These are phyloP conservation scores for Panaeolus cyanescens DNA, from an alignment of 768 basidiomycete species.

Conservation along the genomic window DNA sequence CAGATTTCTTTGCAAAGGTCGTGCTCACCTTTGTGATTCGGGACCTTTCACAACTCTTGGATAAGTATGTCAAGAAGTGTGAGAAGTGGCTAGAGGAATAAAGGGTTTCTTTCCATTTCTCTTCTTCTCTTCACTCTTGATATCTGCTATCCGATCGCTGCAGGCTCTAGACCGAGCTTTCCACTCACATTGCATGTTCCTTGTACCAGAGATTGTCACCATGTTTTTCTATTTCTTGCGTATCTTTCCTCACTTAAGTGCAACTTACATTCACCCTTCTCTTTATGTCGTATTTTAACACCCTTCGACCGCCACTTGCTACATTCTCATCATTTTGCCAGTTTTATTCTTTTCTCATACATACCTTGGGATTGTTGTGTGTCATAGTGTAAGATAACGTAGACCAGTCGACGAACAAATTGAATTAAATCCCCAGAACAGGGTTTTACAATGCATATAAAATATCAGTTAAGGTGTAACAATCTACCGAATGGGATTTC, in stretches of 20 bases:
- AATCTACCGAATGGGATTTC: conserved; percentile 12
- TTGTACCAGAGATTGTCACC: conserved; percentile 6
- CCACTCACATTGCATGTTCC: neutral
- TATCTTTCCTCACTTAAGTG: neutral
- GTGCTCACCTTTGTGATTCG: conserved; percentile 88
- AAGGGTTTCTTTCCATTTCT: conserved; percentile 15
- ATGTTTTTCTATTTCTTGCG: neutral
- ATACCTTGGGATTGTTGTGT: conserved; percentile 24
- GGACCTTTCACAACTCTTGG: conserved; percentile 82
- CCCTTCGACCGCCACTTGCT: conserved; percentile 15
- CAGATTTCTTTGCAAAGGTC: conserved; percentile 91
- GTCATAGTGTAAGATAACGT: conserved; percentile 31
- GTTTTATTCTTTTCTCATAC: conserved; percentile 19
- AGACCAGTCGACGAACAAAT: conserved; percentile 8
- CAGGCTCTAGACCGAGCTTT: neutral
- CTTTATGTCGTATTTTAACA: conserved; percentile 26
- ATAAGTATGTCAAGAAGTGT: conserved; percentile 93
- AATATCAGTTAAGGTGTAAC: conserved; percentile 11
- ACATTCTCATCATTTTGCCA: conserved; percentile 18
- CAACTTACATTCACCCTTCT: conserved; percentile 23
- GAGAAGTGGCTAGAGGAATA: conserved; percentile 91
- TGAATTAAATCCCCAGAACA: conserved; percentile 4
- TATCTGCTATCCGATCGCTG: neutral
- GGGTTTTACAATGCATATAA: conserved; percentile 11
- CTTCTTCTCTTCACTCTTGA: conserved; percentile 7